These are phyloP conservation scores for Fragosphaeria purpurea DNA, from an alignment of 2,329 filamentous ascomycete genomes.

Conservation along the genomic window DNA sequence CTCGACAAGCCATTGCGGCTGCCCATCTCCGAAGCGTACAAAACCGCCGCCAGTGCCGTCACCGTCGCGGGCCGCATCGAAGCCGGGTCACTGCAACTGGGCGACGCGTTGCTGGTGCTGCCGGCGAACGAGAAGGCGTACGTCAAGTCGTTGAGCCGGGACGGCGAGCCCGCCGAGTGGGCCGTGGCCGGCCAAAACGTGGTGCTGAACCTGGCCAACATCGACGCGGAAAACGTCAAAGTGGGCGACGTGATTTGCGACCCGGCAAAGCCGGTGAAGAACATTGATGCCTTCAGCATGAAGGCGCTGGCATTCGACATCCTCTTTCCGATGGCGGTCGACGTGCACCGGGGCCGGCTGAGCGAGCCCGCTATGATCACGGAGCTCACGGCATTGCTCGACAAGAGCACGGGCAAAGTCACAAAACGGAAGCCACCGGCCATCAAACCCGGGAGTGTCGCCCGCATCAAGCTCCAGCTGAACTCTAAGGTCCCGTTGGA, in stretches of 20 bases:
- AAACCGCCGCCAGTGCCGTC: conserved; percentile 68
- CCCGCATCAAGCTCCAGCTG: conserved; percentile 66
- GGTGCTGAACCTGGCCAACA: conserved; percentile 71
- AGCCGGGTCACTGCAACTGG: conserved; percentile 71
- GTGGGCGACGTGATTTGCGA: conserved; percentile 82
- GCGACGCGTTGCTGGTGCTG: conserved; percentile 69
- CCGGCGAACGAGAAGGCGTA: conserved; percentile 73
- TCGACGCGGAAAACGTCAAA: conserved; percentile 73
- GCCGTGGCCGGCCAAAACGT: conserved; percentile 68
- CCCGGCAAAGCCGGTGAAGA: conserved; percentile 54
- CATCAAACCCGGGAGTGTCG: conserved; percentile 68
- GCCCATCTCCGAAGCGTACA: conserved; percentile 80
- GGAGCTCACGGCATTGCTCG: conserved; percentile 61
- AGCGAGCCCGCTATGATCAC: conserved; percentile 68
- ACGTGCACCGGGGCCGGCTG: conserved; percentile 77
- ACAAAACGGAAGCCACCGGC: conserved; percentile 78
- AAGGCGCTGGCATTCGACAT: conserved; percentile 87
- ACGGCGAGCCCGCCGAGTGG: conserved; percentile 47
- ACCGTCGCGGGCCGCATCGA: conserved; percentile 83
- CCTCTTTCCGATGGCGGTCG: conserved; percentile 77
- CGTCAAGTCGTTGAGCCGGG: conserved; percentile 68
- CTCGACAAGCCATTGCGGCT: conserved; percentile 68
- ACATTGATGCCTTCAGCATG: conserved; percentile 63
- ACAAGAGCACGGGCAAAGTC: conserved; percentile 67
- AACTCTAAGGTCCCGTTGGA: conserved; percentile 70